Conservation (phyloP, 2,329 filamentous ascomycete genomes). For the Sphaerulina vaccinii region DNA sequence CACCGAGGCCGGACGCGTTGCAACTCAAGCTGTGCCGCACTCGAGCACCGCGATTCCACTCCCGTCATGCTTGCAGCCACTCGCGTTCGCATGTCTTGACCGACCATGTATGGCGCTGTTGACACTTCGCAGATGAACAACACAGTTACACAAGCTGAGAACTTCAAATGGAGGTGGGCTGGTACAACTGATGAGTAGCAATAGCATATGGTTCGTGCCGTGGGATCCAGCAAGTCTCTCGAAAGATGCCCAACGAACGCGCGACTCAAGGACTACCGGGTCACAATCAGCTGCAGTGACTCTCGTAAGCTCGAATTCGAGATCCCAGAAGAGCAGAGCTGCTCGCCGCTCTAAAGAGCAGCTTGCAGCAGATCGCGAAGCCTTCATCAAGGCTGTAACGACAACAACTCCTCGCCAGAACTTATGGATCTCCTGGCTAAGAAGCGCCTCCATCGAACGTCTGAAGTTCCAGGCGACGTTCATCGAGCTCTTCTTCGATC, state of each 20-base stretch:
- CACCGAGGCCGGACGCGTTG: too few species aligned
- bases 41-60: too few species aligned
- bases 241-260: too few species aligned
- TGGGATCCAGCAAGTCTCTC: too few species aligned
- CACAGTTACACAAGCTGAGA: too few species aligned
- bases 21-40: background rate
- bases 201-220: too few species aligned
- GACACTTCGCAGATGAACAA: too few species aligned
- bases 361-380: slow-evolving; percentile 6
- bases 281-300: background rate
- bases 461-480: background rate
- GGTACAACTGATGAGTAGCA: too few species aligned
- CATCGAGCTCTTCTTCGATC: slow-evolving; percentile 1
- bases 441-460: slow-evolving; percentile 2
- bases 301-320: too few species aligned
- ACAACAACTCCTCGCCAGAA: background rate
- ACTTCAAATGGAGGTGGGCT: too few species aligned
- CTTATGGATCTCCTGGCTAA: background rate
- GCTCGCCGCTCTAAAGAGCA: background rate
- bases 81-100: background rate
- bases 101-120: background rate
- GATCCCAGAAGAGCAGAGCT: background rate
- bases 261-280: background rate
- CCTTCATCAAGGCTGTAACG: background rate
- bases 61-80: background rate